Evolutionary conservation across 371 early-diverging fungal genomes (phyloP), one percentile per base, ranked within the genome.

Genomic region (Saksenaea vasiformis): DNA sequence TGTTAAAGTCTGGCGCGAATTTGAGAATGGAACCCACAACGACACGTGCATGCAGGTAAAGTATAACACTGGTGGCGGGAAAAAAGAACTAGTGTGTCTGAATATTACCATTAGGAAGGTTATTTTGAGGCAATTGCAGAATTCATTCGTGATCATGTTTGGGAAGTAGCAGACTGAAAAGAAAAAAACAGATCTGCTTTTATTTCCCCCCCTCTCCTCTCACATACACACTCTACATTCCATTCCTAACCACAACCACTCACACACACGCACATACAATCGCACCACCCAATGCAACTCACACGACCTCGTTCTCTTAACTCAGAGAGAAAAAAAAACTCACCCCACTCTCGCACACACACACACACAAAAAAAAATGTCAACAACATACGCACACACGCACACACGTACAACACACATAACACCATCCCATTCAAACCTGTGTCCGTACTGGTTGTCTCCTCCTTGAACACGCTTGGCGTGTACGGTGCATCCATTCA

Each of bases 11-110:
- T 86, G 85, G 84, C 74, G 83, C 27, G 86, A 82, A 71, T 95
- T 98, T 76, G 75, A 82, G 19, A 71, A 87, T 34, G 97, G 96
- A n/a, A 90, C 88, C 19, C 98, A 98, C 73, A 96, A 98, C 70
- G 96, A 97, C 66, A 95, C 97, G 5, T 91, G 91, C 56, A 65
- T 93, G 70, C 78, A 80, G 69, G 78, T 76, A 71, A 56, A 35
- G 58, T 57, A 36, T 57, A 34, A 15, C 26, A 15, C n/a, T 11
- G 28, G 57, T 17, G 17, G 56, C n/a, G n/a, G n/a, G n/a, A n/a
- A n/a, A 43, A 41, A 28, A 38, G n/a, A 28, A 3, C 14, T 2
- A 28, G 36, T 14, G 13, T n/a, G 19, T 17, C 43, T 41, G 19
- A 41, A 41, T 13, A n/a, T 41, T 24, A 11, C 8, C 41, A 41